Evolutionary conservation across 371 early-diverging fungal species (phyloP), one percentile per base, ranked within the genome.

Genomic region (Funneliformis caledonium): DNA sequence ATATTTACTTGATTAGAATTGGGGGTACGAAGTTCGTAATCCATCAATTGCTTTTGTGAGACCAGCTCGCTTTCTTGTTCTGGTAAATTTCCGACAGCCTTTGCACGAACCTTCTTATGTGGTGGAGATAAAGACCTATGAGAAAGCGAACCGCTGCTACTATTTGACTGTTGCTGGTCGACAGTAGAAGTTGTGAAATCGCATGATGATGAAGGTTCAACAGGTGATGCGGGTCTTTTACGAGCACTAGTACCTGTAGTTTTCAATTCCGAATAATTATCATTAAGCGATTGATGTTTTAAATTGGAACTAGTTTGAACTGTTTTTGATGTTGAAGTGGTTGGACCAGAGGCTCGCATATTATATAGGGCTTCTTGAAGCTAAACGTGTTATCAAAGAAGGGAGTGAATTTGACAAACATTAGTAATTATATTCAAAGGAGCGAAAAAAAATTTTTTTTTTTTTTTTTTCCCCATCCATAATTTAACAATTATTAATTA

Each of bases 221-320:
- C 82, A 19, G 86, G 85, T 0, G 86, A 86, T 6, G 86, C 86
- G 8, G 86, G 85, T 26, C 86, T 78, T 68, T 86, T 86, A 82
- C 85, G 83, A 79, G 86, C 82, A 72, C 83, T 82, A 37, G 81
- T 83, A 48, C 60, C 61, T n/a, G 67, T 80, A 73, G 82, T 80
- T 70, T 83, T 81, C 26, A 77, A 81, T 81, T 82, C 82, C 2
- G 77, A 64, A 0, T 72, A 61, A 64, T 81, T 80, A 76, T 78
- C 70, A 67, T 80, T 61, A 52, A 61, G 50, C n/a, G 78, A 59
- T 52, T 64, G 75, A 45, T 72, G 77, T 19, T 50, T 70, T 62
- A 26, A 67, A 33, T 14, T 80, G 19, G 67, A 48, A 69, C 61
- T 85, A 81, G 19, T 82, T 81, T 43, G 82, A 81, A 16, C 78